phyloP scores from a whole-genome alignment of 2,329 filamentous ascomycete species.

The Fusarium newnesense region DNA sequence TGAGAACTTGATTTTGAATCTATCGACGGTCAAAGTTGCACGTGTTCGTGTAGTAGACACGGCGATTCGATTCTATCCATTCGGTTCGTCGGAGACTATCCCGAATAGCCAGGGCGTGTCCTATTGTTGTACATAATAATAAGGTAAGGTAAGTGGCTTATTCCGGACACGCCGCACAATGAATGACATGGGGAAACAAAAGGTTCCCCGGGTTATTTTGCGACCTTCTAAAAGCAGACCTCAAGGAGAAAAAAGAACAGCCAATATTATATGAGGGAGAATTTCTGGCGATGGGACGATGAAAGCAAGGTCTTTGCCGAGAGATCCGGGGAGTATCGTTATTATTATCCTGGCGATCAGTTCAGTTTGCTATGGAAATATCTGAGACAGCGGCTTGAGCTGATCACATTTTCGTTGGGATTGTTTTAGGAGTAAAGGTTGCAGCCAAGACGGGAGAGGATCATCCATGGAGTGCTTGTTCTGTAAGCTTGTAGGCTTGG shows the following conservation, averaged over 20 bases:
- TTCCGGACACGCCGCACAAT: conserved; percentile 11
- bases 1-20: conserved; percentile 15
- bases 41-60: conserved; percentile 1
- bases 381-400: conserved; percentile 15
- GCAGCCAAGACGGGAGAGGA: conserved; percentile 36
- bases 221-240: conserved; percentile 43
- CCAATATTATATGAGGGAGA: conserved; percentile 14
- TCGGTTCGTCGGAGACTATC: conserved; percentile 24
- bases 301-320: conserved; percentile 22
- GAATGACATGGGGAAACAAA: conserved; percentile 7
- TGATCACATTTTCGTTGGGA: conserved; percentile 10
- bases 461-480: conserved; percentile 17
- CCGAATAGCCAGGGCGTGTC: conserved; percentile 26
- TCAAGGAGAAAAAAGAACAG: neutral
- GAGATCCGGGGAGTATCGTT: conserved; percentile 26
- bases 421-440: conserved; percentile 10
- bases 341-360: conserved; percentile 14
- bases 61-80: neutral
- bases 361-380: conserved; percentile 7
- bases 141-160: neutral
- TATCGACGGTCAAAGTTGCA: conserved; percentile 10
- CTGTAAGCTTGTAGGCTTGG: conserved; percentile 1
- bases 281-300: conserved; percentile 11
- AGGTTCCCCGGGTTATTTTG: conserved; percentile 16
- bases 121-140: neutral